phyloP scores from a whole-genome alignment of 1,139 yeast genomes.

The Saccharomyces hybrid region DNA sequence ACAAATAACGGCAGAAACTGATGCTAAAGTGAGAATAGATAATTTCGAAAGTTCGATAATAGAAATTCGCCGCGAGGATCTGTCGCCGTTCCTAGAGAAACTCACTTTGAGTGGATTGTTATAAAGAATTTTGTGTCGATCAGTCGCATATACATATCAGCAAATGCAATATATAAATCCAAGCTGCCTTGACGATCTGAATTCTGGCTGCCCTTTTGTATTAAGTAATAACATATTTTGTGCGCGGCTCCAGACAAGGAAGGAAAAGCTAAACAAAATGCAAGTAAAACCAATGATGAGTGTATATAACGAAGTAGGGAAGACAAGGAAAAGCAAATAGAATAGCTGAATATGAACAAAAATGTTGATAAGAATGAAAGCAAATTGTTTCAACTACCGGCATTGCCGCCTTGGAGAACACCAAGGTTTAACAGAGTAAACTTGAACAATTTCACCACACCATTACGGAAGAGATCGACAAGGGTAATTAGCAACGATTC shows the following conservation, averaged over 20 bases:
- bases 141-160: neutral
- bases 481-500: conserved; percentile 5
- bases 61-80: conserved; percentile 80
- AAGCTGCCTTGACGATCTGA: neutral
- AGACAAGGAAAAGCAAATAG: neutral
- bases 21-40: conserved; percentile 85
- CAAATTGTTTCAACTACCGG: conserved; percentile 21
- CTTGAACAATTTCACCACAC: conserved; percentile 15
- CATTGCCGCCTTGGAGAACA: conserved; percentile 27
- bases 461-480: conserved; percentile 14
- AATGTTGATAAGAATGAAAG: conserved; percentile 3
- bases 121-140: conserved; percentile 6
- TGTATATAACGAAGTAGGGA: neutral
- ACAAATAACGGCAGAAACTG: conserved; percentile 70
- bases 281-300: neutral
- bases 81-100: conserved; percentile 79
- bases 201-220: neutral
- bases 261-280: neutral
- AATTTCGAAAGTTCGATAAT: conserved; percentile 92
- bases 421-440: conserved; percentile 12
- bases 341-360: neutral
- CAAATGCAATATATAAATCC: neutral
- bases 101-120: conserved; percentile 48
- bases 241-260: neutral
- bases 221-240: neutral